Evolutionary conservation across 2,329 filamentous ascomycete genomes (phyloP).

Genomic region (Trichophyton rubrum): DNA sequence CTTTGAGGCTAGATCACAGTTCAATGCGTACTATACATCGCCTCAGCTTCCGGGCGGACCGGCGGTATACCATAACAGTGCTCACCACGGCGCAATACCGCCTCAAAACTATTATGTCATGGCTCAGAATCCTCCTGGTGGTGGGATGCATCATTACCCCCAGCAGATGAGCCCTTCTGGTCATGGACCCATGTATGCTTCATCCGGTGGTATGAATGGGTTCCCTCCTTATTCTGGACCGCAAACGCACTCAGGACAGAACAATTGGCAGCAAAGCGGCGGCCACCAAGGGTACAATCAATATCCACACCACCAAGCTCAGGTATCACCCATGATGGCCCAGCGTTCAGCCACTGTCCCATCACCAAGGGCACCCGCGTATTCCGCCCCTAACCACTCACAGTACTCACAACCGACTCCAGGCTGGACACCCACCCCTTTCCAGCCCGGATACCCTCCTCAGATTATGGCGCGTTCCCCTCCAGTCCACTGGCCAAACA

Average conservation of each 20-base stretch:
- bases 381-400: constrained; percentile 21
- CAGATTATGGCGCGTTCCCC: constrained; percentile 21
- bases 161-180: constrained; percentile 20
- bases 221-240: constrained; percentile 25
- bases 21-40: constrained; percentile 36
- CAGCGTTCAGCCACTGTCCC: constrained; percentile 27
- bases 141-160: constrained; percentile 14
- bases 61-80: constrained; percentile 19
- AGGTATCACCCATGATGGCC: constrained; percentile 26
- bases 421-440: constrained; percentile 25
- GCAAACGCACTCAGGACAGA: constrained; percentile 24
- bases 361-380: constrained; percentile 28
- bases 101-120: constrained; percentile 26
- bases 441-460: constrained; percentile 14
- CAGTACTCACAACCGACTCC: constrained; percentile 23
- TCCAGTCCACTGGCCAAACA: constrained; percentile 28
- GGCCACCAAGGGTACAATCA: constrained; percentile 22
- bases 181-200: constrained; percentile 20
- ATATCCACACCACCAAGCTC: constrained; percentile 23
- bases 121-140: constrained; percentile 13
- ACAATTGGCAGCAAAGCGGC: constrained; percentile 24
- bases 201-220: constrained; percentile 22
- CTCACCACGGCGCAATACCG: constrained; percentile 22
- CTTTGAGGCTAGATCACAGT: constrained; percentile 53
- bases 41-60: constrained; percentile 26